Base-by-base conservation (phyloP, 2,329 filamentous ascomycete genomes). In the Stachybotrys echinatus region DNA sequence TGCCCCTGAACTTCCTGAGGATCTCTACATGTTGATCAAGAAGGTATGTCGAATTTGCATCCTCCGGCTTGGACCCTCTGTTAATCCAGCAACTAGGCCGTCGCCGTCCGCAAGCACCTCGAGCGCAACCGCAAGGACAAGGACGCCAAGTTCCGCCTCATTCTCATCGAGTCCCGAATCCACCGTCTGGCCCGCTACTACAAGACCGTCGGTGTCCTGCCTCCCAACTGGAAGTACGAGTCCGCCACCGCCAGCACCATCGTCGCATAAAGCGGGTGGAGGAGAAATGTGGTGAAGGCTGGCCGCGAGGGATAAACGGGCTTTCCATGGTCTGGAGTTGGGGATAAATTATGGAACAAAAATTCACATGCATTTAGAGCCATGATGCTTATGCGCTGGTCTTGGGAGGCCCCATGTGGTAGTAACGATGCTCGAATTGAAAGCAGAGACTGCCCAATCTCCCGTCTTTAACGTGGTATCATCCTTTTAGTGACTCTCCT, bases 61-160 rank as follows among this genome's bases (percentile, higher is more conserved):
- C 38, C 20, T 42, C 10, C 10, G 5, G 23, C 12, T 3, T 8
- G 6, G 22, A 4, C 42, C 7, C 20, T 18, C 10, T 6, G 19
- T 23, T 46, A 7, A 46, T n/a, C 10, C 12, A 18, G 4, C 8
- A 6, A 19, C 10, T 55, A 94, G 91, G 92, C 92, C 66, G 92
- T 96, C 67, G 88, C 92, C 72, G 94, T 99, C 81, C 92, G 94
- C 81, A 99, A 99, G 89, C 95, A 99, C 81, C 90, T 99, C 65
- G 91, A 96, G 86, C 90, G 90, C 79, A 99, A 99, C 88, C 92
- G 94, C 80, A 99, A 99, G 87, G 94, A 99, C 85, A 95, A 91
- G 84, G 94, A 99, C 84, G 89, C 87, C 83, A 99, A 99, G 85
- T 99, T 99, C 89, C 92, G 94, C 73, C 89, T 99, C 62, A 99